Conservation (phyloP, 345 rosid species). For the Turnera subulata region DNA sequence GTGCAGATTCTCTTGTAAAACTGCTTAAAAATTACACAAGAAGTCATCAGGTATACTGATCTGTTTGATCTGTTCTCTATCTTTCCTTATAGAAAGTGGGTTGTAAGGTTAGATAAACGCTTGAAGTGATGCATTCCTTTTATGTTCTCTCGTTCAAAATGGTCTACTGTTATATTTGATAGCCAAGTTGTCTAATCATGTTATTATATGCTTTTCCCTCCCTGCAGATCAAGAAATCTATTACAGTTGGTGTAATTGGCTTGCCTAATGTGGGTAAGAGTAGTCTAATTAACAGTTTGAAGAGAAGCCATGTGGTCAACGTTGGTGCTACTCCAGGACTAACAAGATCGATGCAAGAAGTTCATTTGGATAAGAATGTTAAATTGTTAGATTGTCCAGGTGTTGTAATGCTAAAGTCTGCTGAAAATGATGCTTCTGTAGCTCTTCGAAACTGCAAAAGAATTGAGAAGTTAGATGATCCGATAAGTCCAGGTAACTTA, state of each 20-base stretch:
- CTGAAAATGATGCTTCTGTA: conserved; percentile 57
- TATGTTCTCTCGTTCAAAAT: not conserved
- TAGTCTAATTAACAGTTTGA: conserved; percentile 96
- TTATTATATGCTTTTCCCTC: conserved; percentile 3
- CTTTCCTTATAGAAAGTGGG: no score
- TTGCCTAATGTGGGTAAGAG: conserved; percentile 98
- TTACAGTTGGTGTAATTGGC: conserved; percentile 90
- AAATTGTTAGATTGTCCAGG: conserved; percentile 96
- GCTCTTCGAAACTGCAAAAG: conserved; percentile 96
- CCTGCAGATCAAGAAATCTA: conserved; percentile 80
- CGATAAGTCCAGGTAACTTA: conserved; percentile 77
- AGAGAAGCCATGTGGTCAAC: conserved; percentile 84
- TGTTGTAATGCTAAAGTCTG: conserved; percentile 87
- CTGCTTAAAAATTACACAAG: conserved; percentile 89
- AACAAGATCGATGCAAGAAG: conserved; percentile 93
- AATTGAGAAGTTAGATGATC: conserved; percentile 93
- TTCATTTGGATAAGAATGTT: conserved; percentile 86
- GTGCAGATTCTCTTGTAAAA: conserved; percentile 90
- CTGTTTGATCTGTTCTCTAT: not conserved
- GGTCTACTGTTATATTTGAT: not conserved
- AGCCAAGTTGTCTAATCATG: not conserved
- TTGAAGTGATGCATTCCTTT: not conserved
- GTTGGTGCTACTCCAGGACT: conserved; percentile 96
- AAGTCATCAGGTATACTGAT: conserved; percentile 69
- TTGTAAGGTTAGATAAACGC: no score